Evolutionary conservation across 805 yeast species (phyloP).

Genomic region (Jamesozyma lodderae): DNA sequence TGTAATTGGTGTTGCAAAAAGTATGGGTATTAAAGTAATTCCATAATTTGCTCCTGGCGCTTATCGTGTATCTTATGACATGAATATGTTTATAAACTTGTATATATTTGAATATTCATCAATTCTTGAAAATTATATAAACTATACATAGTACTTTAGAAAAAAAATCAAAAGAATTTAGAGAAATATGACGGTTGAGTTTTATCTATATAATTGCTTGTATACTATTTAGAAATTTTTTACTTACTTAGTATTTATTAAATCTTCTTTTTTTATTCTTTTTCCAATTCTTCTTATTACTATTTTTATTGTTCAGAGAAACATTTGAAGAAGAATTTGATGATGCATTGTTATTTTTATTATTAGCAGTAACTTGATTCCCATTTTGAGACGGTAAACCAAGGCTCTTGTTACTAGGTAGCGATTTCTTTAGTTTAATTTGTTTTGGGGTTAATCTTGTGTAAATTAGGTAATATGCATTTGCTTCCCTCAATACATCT

Average conservation of each 20-base stretch:
- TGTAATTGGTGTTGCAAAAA: conserved; percentile 79
- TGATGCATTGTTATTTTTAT: conserved; percentile 1
- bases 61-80: neutral
- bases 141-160: too few relatives aligned
- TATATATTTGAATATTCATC: conserved; percentile 1
- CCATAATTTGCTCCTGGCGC: conserved; percentile 31
- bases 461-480: conserved; percentile 85
- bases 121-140: neutral
- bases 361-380: neutral
- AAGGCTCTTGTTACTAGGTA: conserved; percentile 8
- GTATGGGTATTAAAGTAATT: conserved; percentile 77
- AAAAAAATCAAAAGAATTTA: neutral
- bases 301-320: conserved; percentile 5
- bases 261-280: conserved; percentile 25
- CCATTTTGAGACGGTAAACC: conserved; percentile 11
- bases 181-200: too few relatives aligned
- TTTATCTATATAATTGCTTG: too few relatives aligned
- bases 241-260: conserved; percentile 13
- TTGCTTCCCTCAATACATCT: conserved; percentile 70
- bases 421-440: conserved; percentile 11
- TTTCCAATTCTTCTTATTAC: conserved; percentile 18
- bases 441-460: conserved; percentile 60
- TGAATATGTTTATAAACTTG: neutral
- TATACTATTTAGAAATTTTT: too few relatives aligned
- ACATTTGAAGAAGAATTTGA: neutral